These are phyloP conservation scores for Backusella tuberculispora DNA, from an alignment of 192 early-diverging fungal species.

Conservation along the genomic window DNA sequence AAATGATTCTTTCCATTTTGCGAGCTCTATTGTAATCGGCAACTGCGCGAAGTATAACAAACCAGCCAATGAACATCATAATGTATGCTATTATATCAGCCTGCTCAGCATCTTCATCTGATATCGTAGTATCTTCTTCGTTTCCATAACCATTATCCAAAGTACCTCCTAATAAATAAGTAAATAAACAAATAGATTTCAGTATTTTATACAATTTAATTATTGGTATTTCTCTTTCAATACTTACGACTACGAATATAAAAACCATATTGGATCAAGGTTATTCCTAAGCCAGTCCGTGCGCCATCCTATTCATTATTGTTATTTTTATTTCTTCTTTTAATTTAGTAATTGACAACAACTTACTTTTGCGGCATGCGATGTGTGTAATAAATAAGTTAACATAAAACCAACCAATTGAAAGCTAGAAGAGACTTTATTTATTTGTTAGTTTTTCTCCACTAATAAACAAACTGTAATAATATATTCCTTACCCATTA, in stretches of 20 bases:
- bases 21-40: conserved; percentile 71
- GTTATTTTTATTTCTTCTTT: neutral
- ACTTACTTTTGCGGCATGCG: conserved; percentile 74
- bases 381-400: conserved; percentile 84
- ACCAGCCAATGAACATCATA: conserved; percentile 72
- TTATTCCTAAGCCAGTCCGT: conserved; percentile 76
- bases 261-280: conserved; percentile 74
- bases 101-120: conserved; percentile 8
- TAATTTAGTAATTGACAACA: neutral
- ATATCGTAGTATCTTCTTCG: conserved; percentile 20
- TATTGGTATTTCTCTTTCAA: neutral
- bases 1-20: conserved; percentile 66
- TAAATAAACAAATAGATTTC: neutral
- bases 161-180: conserved; percentile 30
- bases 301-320: conserved; percentile 56
- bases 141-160: conserved; percentile 36
- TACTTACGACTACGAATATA: conserved; percentile 55
- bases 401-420: conserved; percentile 86
- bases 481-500: conserved; percentile 48
- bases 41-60: conserved; percentile 68
- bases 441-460: conserved; percentile 6
- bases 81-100: conserved; percentile 59
- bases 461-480: neutral
- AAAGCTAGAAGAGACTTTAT: conserved; percentile 67
- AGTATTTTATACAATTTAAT: neutral